Base-by-base conservation (phyloP, 2,329 filamentous ascomycete species). In the Ophiosphaerella narmari region DNA sequence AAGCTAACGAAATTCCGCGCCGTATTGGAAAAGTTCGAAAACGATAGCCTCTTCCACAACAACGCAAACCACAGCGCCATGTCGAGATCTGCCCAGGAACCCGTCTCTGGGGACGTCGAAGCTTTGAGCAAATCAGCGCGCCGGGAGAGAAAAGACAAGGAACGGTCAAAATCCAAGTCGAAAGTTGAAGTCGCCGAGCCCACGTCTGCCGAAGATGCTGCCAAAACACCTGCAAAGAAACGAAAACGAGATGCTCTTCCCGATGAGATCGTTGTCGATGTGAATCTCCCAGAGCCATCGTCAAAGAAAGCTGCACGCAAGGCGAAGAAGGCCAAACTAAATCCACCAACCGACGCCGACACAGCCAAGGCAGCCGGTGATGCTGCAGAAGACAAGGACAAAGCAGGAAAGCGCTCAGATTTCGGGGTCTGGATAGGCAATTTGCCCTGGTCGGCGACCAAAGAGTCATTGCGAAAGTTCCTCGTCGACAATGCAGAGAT, bases 371-470 rank as follows among this genome's bases (percentile, higher is more conserved):
- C 46, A 12, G 61, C 67, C 9, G 76, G 78, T 44, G 67, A 72
- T 9, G 65, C 77, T 54, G 62, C 65, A 51, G 55, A 56, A 23
- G 53, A 57, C 29, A 66, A 73, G 38, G 65, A 67, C 11, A 72
- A 75, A 46, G 62, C 64, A 11, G 74, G 74, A 42, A 76, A 79
- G 61, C 87, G 90, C 52, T 94, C 91, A 8, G 86, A 89, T 14
- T 86, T 91, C 73, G 90, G 91, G 55, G 85, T 99, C 59, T 99
- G 94, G 94, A 90, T 99, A 63, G 94, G 95, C 64, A 99, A 99
- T 74, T 77, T 99, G 55, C 85, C 89, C n/a, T 99, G 93, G 79
- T 85, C 83, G 39, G 80, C 88, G 35, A 94, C 88, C 38, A 86
- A 88, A 51, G 78, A 84, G 11, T 86, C 91, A 55, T 77, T 99